Evolutionary conservation across 1,139 yeast genomes (phyloP).

Genomic region (Debaryomyces robertsiae): DNA sequence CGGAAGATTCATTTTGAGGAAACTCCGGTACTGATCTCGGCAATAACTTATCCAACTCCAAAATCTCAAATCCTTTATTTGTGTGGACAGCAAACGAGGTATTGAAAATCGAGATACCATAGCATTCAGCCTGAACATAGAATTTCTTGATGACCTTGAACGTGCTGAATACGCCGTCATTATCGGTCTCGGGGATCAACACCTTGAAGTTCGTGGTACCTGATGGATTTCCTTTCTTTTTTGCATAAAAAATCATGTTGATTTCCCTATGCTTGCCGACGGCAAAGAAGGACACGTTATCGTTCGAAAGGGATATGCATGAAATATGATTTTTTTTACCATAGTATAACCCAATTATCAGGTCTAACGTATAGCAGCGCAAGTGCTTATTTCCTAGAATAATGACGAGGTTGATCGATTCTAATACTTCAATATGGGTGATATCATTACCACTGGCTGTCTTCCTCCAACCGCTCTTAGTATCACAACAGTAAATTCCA

Average conservation of each 20-base stretch:
- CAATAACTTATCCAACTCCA: conserved; percentile 59
- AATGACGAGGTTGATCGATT: conserved; percentile 58
- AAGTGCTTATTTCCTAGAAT: conserved; percentile 62
- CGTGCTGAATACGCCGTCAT: conserved; percentile 51
- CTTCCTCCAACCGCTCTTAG: conserved; percentile 59
- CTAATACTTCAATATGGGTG: conserved; percentile 62
- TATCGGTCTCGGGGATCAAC: conserved; percentile 51
- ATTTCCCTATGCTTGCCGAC: conserved; percentile 65
- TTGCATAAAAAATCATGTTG: conserved; percentile 56
- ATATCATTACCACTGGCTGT: conserved; percentile 58
- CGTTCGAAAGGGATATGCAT: conserved; percentile 40
- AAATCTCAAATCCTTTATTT: conserved; percentile 66
- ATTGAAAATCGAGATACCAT: conserved; percentile 58
- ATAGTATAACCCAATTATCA: conserved; percentile 41
- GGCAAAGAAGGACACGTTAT: conserved; percentile 52
- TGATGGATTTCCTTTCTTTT: conserved; percentile 47
- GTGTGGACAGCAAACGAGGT: conserved; percentile 69
- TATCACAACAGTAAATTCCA: conserved; percentile 52
- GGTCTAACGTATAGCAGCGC: conserved; percentile 60
- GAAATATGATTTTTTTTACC: conserved; percentile 35
- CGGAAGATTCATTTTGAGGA: conserved; percentile 24
- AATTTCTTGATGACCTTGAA: conserved; percentile 54
- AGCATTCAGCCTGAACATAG: conserved; percentile 55
- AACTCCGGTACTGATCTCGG: conserved; percentile 59
- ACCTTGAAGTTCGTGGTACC: conserved; percentile 55